Conservation (phyloP, 306 rosid genomes). For the Casuarina cunninghamiana region DNA sequence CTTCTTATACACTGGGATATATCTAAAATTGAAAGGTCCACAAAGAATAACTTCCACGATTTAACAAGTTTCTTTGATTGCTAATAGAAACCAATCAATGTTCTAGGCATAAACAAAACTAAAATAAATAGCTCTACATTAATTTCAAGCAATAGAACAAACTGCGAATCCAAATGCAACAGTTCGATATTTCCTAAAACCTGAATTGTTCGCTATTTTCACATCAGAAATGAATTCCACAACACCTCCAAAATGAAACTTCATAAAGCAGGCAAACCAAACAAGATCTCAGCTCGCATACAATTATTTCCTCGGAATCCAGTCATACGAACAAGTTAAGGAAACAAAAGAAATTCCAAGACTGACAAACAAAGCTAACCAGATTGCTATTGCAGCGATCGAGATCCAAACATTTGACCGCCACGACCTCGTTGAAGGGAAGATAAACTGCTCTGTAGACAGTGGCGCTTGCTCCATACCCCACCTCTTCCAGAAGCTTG, state of each 20-base stretch:
- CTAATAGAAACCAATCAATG: too few relatives aligned
- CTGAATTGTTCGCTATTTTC: constrained; percentile 2
- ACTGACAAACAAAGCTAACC: constrained; percentile 31
- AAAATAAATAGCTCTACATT: neutral
- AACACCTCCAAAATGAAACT: constrained; percentile 1
- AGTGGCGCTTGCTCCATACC: constrained; percentile 96
- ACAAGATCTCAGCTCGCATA: constrained; percentile 1
- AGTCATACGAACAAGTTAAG: neutral
- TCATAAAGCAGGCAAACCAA: constrained; percentile 8
- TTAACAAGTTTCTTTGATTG: too few relatives aligned
- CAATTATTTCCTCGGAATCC: neutral
- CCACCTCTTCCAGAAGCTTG: constrained; percentile 93
- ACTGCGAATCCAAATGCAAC: constrained; percentile 1
- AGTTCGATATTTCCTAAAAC: neutral
- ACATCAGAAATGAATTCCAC: constrained; percentile 16
- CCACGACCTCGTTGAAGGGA: constrained; percentile 81
- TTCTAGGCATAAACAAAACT: neutral
- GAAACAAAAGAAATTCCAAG: too few relatives aligned
- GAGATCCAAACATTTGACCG: constrained; percentile 94
- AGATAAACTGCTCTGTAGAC: constrained; percentile 82
- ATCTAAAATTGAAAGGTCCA: too few relatives aligned
- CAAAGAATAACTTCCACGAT: too few relatives aligned
- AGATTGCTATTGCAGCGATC: constrained; percentile 92
- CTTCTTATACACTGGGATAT: too few relatives aligned
- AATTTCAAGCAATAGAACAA: neutral